Percentiles rank a stretch among this genome's conserved stretches.
These are phyloP conservation scores for Speleostelium caveatum DNA, from an alignment of 78 protist species.

Conservation along the genomic window DNA sequence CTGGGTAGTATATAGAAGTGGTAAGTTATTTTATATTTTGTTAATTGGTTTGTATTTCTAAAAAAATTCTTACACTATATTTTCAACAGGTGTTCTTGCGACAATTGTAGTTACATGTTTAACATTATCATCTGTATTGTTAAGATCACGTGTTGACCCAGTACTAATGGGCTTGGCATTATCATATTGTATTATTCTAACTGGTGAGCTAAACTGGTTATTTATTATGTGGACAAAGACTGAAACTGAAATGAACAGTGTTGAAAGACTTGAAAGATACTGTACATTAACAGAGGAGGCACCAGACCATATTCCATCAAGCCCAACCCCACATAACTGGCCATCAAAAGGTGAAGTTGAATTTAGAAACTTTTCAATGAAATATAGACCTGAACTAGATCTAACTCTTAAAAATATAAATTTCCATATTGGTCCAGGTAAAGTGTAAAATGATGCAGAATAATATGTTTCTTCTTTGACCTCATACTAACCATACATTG, in stretches of 20 bases:
- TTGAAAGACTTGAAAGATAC: constrained; percentile 78
- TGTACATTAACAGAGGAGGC: constrained; percentile 60
- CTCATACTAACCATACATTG: constrained; percentile 1
- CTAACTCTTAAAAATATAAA: constrained; percentile 63
- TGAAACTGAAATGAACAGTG: constrained; percentile 55
- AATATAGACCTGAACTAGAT: constrained; percentile 85
- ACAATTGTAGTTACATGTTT: too few species aligned
- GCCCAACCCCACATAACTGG: constrained; percentile 72
- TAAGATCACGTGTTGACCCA: constrained; percentile 23
- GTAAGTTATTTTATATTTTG: too few species aligned
- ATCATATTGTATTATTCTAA: constrained; percentile 77
- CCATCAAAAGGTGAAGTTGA: constrained; percentile 80
- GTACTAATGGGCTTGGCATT: constrained; percentile 84
- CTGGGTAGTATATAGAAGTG: too few species aligned
- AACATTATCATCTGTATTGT: constrained; percentile 45
- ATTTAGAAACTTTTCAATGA: constrained; percentile 76
- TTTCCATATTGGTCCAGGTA: constrained; percentile 3
- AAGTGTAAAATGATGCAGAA: not conserved
- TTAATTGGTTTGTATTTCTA: too few species aligned
- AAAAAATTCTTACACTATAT: too few species aligned
- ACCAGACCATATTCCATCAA: constrained; percentile 9
- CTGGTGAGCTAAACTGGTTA: constrained; percentile 62
- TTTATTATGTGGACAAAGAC: constrained; percentile 63
- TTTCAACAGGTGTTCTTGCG: too few species aligned
- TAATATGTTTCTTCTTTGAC: too few species aligned